These are phyloP conservation scores for Sporisorium iseilematis-ciliati DNA, from an alignment of 1,284 basidiomycete species.

Conservation along the genomic window DNA sequence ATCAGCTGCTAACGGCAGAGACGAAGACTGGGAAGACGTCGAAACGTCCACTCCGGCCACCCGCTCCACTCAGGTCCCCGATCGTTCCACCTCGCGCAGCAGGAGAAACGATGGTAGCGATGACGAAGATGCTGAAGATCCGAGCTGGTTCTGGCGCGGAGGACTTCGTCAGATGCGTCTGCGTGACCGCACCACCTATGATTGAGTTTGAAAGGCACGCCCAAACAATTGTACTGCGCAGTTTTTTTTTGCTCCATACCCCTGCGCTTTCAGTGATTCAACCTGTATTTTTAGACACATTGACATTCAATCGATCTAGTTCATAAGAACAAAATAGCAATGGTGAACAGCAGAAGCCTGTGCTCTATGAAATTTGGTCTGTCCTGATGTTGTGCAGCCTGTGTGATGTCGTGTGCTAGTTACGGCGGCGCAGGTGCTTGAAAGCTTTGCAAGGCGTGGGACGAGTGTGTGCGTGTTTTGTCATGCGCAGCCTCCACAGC, in stretches of 20 bases:
- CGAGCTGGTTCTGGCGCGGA: conserved; percentile 62
- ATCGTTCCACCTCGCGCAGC: conserved; percentile 11
- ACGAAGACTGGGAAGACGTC: conserved; percentile 45
- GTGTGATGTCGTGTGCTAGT: conserved; percentile 3
- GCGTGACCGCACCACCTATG: conserved; percentile 56
- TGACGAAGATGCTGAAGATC: conserved; percentile 31
- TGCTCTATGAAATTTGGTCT: not conserved
- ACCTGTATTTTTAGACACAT: conserved; percentile 7
- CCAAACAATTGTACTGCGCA: not conserved
- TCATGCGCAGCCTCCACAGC: conserved; percentile 6
- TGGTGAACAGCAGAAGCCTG: no score
- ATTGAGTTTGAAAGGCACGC: conserved; percentile 22
- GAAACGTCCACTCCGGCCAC: conserved; percentile 5
- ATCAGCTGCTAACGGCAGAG: conserved; percentile 5
- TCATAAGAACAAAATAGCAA: not conserved
- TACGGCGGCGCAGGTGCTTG: no score
- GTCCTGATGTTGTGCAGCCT: no score
- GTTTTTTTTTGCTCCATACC: conserved; percentile 7
- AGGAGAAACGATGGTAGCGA: conserved; percentile 34
- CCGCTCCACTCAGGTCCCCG: conserved; percentile 1
- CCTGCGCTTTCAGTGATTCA: conserved; percentile 1
- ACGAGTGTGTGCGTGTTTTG: conserved; percentile 1
- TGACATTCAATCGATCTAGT: not conserved
- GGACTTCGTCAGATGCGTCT: conserved; percentile 54
- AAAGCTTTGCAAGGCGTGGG: not conserved